Conservation (phyloP, 768 basidiomycete species). For the Trametes sanguinea region DNA sequence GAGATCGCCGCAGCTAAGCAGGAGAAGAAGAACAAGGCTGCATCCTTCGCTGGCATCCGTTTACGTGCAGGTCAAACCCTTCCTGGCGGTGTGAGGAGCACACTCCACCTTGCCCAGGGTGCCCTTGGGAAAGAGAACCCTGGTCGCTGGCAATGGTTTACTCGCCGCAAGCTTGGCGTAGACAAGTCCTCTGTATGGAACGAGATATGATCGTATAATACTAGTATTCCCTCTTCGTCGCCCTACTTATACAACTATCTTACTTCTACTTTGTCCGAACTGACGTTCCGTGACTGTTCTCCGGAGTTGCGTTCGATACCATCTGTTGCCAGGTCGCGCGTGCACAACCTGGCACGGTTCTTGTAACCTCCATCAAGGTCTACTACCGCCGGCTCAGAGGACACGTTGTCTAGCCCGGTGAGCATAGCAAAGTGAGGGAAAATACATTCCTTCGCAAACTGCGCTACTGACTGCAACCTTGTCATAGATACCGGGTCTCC, state of each 20-base stretch:
- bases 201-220: conserved; percentile 24
- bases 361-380: too few relatives aligned
- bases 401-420: too few relatives aligned
- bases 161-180: conserved; percentile 35
- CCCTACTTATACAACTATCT: background rate
- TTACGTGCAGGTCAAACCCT: conserved; percentile 54
- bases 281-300: too few relatives aligned
- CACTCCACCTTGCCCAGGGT: conserved; percentile 57
- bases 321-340: too few relatives aligned
- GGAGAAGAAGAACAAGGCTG: conserved; percentile 36
- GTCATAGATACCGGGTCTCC: too few relatives aligned
- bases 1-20: conserved; percentile 44
- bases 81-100: conserved; percentile 59
- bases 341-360: too few relatives aligned
- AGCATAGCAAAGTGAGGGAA: too few relatives aligned
- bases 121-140: conserved; percentile 32
- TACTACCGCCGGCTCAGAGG: too few relatives aligned
- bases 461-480: too few relatives aligned
- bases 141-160: conserved; percentile 26
- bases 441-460: too few relatives aligned
- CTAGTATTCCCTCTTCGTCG: conserved; percentile 5
- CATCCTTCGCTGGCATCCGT: conserved; percentile 20
- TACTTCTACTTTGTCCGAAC: too few relatives aligned
- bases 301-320: too few relatives aligned
- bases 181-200: conserved; percentile 31